These are phyloP conservation scores for Tricholoma matsutake DNA, from an alignment of 768 basidiomycete genomes.

Conservation along the genomic window DNA sequence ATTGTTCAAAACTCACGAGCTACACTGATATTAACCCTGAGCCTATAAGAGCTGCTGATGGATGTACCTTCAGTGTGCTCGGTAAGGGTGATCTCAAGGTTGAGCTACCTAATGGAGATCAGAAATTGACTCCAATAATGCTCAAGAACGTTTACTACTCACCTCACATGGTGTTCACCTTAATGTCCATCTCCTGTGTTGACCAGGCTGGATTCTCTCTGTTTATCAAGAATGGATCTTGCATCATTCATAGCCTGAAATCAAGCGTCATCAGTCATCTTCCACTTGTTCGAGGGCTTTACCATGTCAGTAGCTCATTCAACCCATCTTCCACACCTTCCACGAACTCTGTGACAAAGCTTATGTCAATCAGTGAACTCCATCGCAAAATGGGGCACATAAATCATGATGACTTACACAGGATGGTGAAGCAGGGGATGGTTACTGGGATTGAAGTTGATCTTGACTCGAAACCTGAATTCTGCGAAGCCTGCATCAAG, in stretches of 20 bases:
- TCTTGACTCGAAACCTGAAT: slow-evolving; percentile 16
- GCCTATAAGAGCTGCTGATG: no score
- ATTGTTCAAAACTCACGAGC: no score
- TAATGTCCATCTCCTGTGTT: no score
- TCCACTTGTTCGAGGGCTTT: slow-evolving; percentile 23
- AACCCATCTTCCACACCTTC: slow-evolving; percentile 4
- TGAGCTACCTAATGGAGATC: no score
- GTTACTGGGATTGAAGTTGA: slow-evolving; percentile 30
- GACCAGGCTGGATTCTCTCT: slow-evolving; percentile 12
- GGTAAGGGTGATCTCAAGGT: no score
- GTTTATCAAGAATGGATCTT: not conserved
- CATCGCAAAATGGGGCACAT: slow-evolving; percentile 16
- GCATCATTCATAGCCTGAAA: not conserved
- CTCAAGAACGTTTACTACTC: no score
- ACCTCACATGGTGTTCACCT: no score
- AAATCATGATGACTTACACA: slow-evolving; percentile 15
- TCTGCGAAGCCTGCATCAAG: slow-evolving; percentile 23
- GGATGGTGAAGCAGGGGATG: slow-evolving; percentile 25
- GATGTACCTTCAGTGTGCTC: no score
- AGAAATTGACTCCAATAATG: no score
- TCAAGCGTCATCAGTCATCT: slow-evolving; percentile 16
- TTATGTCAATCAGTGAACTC: slow-evolving; percentile 25
- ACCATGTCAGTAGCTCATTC: slow-evolving; percentile 14
- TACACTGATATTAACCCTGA: no score
- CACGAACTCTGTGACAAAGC: slow-evolving; percentile 9